A percentile compares a stretch with the other conserved stretches of the same genome.
These are phyloP conservation scores for Saccharomyces uvarum DNA, from an alignment of 1,139 yeast genomes.

Conservation along the genomic window DNA sequence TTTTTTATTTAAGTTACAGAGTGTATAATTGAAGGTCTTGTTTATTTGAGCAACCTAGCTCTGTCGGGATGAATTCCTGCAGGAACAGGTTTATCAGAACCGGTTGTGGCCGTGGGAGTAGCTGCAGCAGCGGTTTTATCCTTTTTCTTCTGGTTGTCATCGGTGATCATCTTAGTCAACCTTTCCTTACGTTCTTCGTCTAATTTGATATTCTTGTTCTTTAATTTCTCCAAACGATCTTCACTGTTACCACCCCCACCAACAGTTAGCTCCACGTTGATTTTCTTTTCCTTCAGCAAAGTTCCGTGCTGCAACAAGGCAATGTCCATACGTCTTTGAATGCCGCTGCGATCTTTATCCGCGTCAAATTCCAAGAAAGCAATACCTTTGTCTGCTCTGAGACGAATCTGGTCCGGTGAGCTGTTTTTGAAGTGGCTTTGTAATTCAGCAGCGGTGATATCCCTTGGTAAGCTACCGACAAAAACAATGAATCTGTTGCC, in stretches of 20 bases:
- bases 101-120: constrained; percentile 1
- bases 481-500: constrained; percentile 76
- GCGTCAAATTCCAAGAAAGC: constrained; percentile 84
- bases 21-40: neutral
- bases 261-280: constrained; percentile 91
- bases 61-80: constrained; percentile 30
- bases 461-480: constrained; percentile 88
- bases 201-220: constrained; percentile 68
- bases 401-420: constrained; percentile 65
- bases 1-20: neutral
- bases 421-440: constrained; percentile 67
- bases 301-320: constrained; percentile 82
- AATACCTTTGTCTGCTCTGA: constrained; percentile 79
- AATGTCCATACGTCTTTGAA: constrained; percentile 70
- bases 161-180: constrained; percentile 32
- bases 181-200: constrained; percentile 54
- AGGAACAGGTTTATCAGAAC: constrained; percentile 4
- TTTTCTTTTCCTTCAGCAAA: constrained; percentile 56
- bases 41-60: constrained; percentile 20
- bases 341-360: constrained; percentile 44
- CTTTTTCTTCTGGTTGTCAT: constrained; percentile 17
- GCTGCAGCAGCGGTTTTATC: constrained; percentile 6
- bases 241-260: constrained; percentile 96
- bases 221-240: constrained; percentile 60
- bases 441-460: constrained; percentile 54